These are phyloP conservation scores for Geranium rotundifolium DNA, from an alignment of 345 rosid genomes.

Conservation along the genomic window DNA sequence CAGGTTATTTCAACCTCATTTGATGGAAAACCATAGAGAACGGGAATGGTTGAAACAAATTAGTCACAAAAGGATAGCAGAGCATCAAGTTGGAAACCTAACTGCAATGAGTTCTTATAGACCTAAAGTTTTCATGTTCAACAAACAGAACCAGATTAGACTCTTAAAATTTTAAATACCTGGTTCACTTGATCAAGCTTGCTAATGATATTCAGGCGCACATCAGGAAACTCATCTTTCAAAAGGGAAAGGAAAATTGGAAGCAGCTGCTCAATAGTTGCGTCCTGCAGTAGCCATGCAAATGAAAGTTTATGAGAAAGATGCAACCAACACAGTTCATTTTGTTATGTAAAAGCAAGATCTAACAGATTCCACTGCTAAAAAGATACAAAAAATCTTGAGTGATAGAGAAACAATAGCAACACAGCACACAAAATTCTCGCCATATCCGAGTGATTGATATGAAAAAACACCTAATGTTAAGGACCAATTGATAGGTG, in stretches of 20 bases:
- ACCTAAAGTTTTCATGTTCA: no score
- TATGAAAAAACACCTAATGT: no score
- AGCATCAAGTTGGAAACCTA: no score
- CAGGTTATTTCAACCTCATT: not conserved
- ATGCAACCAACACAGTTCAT: not conserved
- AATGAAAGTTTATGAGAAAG: not conserved
- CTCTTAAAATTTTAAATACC: conserved; percentile 28
- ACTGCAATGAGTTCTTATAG: no score
- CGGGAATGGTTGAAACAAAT: not conserved
- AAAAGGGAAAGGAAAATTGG: conserved; percentile 93
- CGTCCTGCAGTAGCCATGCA: conserved; percentile 45
- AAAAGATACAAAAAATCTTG: no score
- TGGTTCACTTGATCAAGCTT: conserved; percentile 98
- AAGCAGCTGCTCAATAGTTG: conserved; percentile 88
- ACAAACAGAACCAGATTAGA: not conserved
- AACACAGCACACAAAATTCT: no score
- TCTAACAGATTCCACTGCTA: not conserved
- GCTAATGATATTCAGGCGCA: conserved; percentile 90
- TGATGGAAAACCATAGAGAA: not conserved
- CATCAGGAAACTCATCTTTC: conserved; percentile 97
- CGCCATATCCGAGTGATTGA: not conserved
- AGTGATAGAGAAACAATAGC: not conserved
- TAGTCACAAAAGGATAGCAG: not conserved
- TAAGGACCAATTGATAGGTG: no score
- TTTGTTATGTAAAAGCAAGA: not conserved